These are phyloP conservation scores for Chrysophaeum taylorii DNA, from an alignment of 352 stramenopile species.

Conservation along the genomic window DNA sequence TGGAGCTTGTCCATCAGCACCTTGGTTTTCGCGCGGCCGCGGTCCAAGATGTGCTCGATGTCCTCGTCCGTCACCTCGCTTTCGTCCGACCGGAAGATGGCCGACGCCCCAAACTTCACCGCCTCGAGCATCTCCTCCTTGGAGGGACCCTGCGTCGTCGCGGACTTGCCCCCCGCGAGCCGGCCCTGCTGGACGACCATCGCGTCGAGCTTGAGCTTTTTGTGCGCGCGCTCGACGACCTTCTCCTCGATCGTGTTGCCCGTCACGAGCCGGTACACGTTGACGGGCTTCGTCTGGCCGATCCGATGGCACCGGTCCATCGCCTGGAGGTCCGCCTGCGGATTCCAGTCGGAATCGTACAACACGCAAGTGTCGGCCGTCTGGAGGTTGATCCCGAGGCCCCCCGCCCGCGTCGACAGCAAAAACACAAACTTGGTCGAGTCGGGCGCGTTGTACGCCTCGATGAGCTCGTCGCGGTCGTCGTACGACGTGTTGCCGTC, in stretches of 20 bases:
- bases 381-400: constrained; percentile 94
- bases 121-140: constrained; percentile 97
- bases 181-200: constrained; percentile 75
- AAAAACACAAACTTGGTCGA: constrained; percentile 96
- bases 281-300: constrained; percentile 95
- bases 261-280: constrained; percentile 95
- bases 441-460: constrained; percentile 77
- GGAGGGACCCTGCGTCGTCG: constrained; percentile 32
- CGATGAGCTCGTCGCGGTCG: constrained; percentile 83
- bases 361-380: constrained; percentile 98
- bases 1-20: constrained; percentile 54
- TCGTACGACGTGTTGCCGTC: constrained; percentile 87
- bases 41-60: constrained; percentile 90
- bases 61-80: constrained; percentile 92
- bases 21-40: constrained; percentile 54
- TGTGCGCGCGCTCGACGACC: constrained; percentile 65
- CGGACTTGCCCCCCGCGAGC: constrained; percentile 65
- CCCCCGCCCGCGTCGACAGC: constrained; percentile 88
- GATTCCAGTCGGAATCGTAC: constrained; percentile 98
- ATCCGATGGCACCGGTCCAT: constrained; percentile 98
- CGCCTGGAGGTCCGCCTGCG: constrained; percentile 90
- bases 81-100: constrained; percentile 91
- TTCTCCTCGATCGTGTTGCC: constrained; percentile 99
- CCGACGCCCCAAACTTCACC: constrained; percentile 91
- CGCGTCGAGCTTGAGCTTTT: constrained; percentile 78